Percentiles rank a stretch among this genome's conserved stretches.
phyloP scores from a whole-genome alignment of 352 stramenopile genomes.

The Achlya hypogyna region DNA sequence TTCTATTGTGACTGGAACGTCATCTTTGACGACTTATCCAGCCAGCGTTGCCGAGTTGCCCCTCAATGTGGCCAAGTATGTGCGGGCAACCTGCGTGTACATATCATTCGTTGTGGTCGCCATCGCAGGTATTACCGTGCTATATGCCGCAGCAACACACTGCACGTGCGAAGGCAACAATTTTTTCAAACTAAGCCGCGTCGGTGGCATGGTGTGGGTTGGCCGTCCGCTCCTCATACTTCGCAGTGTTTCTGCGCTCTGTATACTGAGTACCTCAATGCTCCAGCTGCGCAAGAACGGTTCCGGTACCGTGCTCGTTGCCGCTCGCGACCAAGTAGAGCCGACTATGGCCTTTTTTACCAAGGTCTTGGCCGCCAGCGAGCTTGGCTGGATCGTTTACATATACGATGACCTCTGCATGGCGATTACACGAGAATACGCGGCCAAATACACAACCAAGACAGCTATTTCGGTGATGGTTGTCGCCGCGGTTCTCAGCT shows the following conservation, averaged over 20 bases:
- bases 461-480: background rate
- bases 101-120: background rate
- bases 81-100: no score
- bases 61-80: no score
- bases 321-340: background rate
- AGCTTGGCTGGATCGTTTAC: background rate
- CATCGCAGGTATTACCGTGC: background rate
- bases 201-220: constrained; percentile 5
- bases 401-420: background rate
- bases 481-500: background rate
- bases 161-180: background rate
- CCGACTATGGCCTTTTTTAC: no score
- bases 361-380: background rate
- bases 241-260: background rate
- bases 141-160: background rate
- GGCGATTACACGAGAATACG: background rate
- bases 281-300: background rate
- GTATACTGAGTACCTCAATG: background rate
- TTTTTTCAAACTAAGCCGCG: constrained; percentile 1
- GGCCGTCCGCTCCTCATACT: constrained; percentile 14
- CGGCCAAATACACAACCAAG: background rate
- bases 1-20: background rate
- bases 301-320: background rate
- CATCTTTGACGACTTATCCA: background rate
- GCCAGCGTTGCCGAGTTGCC: background rate